Base-by-base conservation (phyloP, 495 filamentous ascomycete genomes). In the Podospora pseudocomata region DNA sequence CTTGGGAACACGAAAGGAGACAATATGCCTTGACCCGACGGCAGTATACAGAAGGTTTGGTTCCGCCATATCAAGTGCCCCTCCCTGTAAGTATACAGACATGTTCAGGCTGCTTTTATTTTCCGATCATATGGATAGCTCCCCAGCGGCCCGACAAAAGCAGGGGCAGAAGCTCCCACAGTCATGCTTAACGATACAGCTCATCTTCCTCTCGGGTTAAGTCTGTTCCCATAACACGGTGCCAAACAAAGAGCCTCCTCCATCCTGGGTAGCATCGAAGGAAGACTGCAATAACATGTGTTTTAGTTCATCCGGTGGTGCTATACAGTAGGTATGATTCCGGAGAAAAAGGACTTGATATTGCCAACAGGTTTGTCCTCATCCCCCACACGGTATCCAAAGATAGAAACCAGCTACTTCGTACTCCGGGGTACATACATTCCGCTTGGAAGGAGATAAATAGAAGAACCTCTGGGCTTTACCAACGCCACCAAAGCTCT, bases 291-390 rank as follows among this genome's bases (percentile, higher is more conserved):
- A 70, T 66, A 67, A 53, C 56, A 55, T 32, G 63, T 32, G 30
- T n/a, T n/a, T 28, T 32, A 65, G 56, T 69, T 73, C 71, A 69
- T 67, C 69, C 71, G 65, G 65, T 39, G 26, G 26, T 59, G 23
- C 39, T 61, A 65, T 67, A 69, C 63, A 64, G 64, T 55, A 63
- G 53, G 66, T 28, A 44, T 67, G 67, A 65, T 61, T 13, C 67
- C 67, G 67, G 69, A 65, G 62, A 32, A 13, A 16, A 49, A 65
- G 56, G 5, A 34, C 18, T 20, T 32, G 27, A 19, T 19, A 53
- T 63, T 58, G 53, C 63, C 15, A 32, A 60, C 32, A 54, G 57
- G 64, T 19, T 15, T 16, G 55, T 59, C 23, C 15, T 19, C n/a
- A 67, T 27, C 5, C 30, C 54, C 30, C 54, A 13, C 4, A 26